These are phyloP conservation scores for Ceratocystis alfenasii DNA, from an alignment of 2,329 filamentous ascomycete genomes.

Conservation along the genomic window DNA sequence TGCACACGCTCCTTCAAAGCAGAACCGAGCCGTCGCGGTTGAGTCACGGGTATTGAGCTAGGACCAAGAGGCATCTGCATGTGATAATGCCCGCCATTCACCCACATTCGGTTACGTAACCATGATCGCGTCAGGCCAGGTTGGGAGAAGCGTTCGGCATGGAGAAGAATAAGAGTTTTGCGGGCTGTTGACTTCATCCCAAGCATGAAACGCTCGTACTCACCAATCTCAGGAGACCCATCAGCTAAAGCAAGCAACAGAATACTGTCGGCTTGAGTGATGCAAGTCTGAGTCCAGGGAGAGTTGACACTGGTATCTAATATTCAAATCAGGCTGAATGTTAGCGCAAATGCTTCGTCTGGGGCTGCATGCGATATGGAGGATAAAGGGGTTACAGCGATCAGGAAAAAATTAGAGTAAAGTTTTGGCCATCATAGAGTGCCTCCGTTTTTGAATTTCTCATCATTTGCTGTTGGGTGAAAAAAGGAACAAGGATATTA, in stretches of 20 bases:
- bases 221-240: slow-evolving; percentile 77
- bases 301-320: slow-evolving; percentile 90
- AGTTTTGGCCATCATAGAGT: slow-evolving; percentile 39
- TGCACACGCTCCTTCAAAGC: slow-evolving; percentile 88
- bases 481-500: slow-evolving; percentile 13
- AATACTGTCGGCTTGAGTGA: slow-evolving; percentile 92
- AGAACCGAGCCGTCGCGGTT: slow-evolving; percentile 63
- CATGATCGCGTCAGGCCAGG: slow-evolving; percentile 78
- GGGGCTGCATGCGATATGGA: slow-evolving; percentile 22
- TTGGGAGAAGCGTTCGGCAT: slow-evolving; percentile 75
- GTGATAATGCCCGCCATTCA: slow-evolving; percentile 95
- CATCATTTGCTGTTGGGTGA: slow-evolving; percentile 35
- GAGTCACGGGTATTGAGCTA: slow-evolving; percentile 18
- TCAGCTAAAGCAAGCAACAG: slow-evolving; percentile 85
- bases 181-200: slow-evolving; percentile 95
- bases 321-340: neutral
- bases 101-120: slow-evolving; percentile 89
- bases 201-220: slow-evolving; percentile 91
- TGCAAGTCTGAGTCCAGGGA: slow-evolving; percentile 96
- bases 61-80: slow-evolving; percentile 60
- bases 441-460: slow-evolving; percentile 40
- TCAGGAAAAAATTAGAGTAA: slow-evolving; percentile 62
- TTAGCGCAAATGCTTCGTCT: slow-evolving; percentile 25
- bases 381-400: slow-evolving; percentile 21
- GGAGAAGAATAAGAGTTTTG: slow-evolving; percentile 82